phyloP scores from a whole-genome alignment of 805 yeast genomes.

The Clavispora vitiphila region DNA sequence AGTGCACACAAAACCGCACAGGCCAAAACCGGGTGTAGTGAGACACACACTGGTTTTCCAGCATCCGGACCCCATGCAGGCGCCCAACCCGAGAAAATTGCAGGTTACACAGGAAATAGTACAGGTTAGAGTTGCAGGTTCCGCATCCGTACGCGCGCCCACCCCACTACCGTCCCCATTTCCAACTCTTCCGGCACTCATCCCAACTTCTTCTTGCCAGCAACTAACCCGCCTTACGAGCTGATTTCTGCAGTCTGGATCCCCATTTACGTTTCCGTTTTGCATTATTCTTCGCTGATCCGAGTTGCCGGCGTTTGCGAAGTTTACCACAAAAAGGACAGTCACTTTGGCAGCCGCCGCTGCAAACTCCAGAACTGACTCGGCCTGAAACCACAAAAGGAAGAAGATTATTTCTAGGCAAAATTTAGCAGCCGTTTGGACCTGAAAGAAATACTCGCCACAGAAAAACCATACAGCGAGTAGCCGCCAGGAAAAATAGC shows the following conservation, averaged over 20 bases:
- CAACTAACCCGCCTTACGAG: neutral
- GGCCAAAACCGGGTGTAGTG: neutral
- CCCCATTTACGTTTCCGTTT: neutral
- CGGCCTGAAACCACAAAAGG: neutral
- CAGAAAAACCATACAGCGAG: neutral
- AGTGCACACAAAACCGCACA: neutral
- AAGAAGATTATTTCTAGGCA: too few species aligned
- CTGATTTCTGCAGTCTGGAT: neutral
- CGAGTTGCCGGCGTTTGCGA: neutral
- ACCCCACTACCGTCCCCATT: neutral
- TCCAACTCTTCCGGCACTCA: neutral
- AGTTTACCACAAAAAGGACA: neutral
- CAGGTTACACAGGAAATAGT: neutral
- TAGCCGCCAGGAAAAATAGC: too few species aligned
- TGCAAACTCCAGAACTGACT: neutral
- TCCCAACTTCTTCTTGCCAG: neutral
- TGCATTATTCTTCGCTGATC: neutral
- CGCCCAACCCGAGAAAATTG: neutral
- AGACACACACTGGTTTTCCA: neutral
- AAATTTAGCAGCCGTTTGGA: too few species aligned
- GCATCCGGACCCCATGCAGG: neutral
- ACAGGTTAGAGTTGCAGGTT: neutral
- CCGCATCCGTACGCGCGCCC: neutral
- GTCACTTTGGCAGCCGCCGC: neutral
- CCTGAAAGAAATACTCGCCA: neutral